A percentile compares a stretch with the other conserved stretches of the same genome.
phyloP scores from a whole-genome alignment of 371 early-diverging fungal species.

The Mucor racemosus region DNA sequence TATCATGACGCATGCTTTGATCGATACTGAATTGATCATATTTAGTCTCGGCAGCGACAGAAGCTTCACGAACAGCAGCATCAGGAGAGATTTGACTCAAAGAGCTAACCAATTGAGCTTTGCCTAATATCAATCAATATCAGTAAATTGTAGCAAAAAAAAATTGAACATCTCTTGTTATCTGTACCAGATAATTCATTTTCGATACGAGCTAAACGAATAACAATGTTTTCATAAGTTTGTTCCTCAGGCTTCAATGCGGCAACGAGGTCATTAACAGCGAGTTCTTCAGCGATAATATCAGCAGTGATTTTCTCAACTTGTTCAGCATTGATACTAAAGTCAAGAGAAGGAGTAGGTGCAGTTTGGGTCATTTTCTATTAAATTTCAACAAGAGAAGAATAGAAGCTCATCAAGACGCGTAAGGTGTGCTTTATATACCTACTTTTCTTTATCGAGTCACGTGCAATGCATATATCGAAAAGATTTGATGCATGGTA shows the following conservation, averaged over 20 bases:
- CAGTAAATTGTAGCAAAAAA: neutral
- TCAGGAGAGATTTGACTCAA: conserved; percentile 72
- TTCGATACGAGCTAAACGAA: conserved; percentile 57
- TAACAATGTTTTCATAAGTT: conserved; percentile 68
- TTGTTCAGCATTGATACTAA: conserved; percentile 47
- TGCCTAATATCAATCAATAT: conserved; percentile 27
- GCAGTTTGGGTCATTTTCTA: conserved; percentile 38
- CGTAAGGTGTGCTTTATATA: too few relatives aligned
- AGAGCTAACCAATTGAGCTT: conserved; percentile 58
- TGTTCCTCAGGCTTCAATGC: conserved; percentile 52
- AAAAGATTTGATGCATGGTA: too few relatives aligned
- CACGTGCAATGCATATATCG: too few relatives aligned
- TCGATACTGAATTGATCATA: conserved; percentile 78
- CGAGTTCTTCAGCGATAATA: conserved; percentile 44
- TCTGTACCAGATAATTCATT: conserved; percentile 45
- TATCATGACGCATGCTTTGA: conserved; percentile 76
- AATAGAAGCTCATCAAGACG: too few relatives aligned
- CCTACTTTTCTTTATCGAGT: too few relatives aligned
- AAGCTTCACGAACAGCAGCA: conserved; percentile 73
- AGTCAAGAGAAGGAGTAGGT: conserved; percentile 51
- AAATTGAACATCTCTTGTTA: neutral
- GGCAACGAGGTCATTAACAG: conserved; percentile 55
- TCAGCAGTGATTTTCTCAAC: conserved; percentile 38
- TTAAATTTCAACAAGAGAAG: too few relatives aligned
- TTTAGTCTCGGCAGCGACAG: conserved; percentile 64